A percentile compares a stretch with the other conserved stretches of the same genome.
Evolutionary conservation across 345 rosid genomes (phyloP).

Genomic region (Populus deltoides): DNA sequence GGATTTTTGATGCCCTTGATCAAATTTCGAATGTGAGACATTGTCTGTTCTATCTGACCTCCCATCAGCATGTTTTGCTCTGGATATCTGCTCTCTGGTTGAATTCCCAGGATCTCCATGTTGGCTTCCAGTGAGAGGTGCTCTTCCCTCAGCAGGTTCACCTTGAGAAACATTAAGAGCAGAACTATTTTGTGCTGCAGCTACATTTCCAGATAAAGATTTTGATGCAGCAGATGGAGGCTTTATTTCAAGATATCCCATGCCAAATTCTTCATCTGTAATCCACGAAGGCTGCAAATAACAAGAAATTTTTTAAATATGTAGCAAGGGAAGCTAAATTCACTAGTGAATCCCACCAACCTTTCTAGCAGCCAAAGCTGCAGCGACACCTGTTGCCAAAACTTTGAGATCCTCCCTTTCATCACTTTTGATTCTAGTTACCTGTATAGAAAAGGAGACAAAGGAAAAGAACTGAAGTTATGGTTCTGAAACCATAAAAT

Average conservation of each 20-base stretch:
- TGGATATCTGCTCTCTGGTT: slow-evolving; percentile 56
- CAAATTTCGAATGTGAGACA: slow-evolving; percentile 48
- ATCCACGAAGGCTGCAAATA: slow-evolving; percentile 87
- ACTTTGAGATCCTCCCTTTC: slow-evolving; percentile 99
- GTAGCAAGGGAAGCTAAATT: background rate
- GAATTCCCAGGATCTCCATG: slow-evolving; percentile 58
- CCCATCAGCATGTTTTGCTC: slow-evolving; percentile 65
- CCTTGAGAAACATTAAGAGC: slow-evolving; percentile 43
- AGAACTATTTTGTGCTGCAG: slow-evolving; percentile 51
- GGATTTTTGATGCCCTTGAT: slow-evolving; percentile 51
- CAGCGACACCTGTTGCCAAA: slow-evolving; percentile 97
- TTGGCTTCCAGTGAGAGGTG: slow-evolving; percentile 32
- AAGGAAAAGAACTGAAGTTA: slow-evolving; percentile 4
- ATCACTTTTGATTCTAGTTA: slow-evolving; percentile 84
- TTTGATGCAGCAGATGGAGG: slow-evolving; percentile 61
- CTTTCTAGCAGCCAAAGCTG: slow-evolving; percentile 97
- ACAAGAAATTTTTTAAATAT: background rate
- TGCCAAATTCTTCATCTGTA: slow-evolving; percentile 98
- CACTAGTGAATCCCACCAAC: slow-evolving; percentile 37
- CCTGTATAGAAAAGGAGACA: slow-evolving; percentile 41
- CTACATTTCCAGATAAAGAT: slow-evolving; percentile 40
- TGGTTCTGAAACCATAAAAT: slow-evolving; percentile 13
- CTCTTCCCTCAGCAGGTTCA: slow-evolving; percentile 56
- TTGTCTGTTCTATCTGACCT: slow-evolving; percentile 60
- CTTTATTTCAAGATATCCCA: slow-evolving; percentile 93